A percentile compares a stretch with the other conserved stretches of the same genome.
These are phyloP conservation scores for Naganishia sp. DNA, from an alignment of 1,284 basidiomycete species.

Conservation along the genomic window DNA sequence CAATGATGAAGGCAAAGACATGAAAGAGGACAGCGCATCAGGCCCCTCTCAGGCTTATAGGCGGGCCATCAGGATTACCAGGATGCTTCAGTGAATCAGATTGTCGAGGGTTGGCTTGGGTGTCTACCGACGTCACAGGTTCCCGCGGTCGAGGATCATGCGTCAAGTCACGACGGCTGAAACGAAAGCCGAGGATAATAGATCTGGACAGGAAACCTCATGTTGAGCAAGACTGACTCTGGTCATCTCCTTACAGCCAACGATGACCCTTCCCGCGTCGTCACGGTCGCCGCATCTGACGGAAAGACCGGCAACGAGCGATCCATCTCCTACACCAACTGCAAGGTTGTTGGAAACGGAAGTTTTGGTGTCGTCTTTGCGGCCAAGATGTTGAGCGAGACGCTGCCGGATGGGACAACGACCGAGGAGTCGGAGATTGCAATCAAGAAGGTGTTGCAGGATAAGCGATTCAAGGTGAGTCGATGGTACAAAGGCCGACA, in stretches of 20 bases:
- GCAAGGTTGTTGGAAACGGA: conserved; percentile 98
- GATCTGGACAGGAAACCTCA: too few relatives aligned
- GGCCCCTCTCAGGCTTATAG: too few relatives aligned
- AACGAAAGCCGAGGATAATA: too few relatives aligned
- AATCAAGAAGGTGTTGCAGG: conserved; percentile 99
- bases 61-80: too few relatives aligned
- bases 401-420: conserved; percentile 46
- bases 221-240: conserved; percentile 38
- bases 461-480: conserved; percentile 98
- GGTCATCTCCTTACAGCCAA: conserved; percentile 40
- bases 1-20: too few relatives aligned
- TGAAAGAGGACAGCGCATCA: too few relatives aligned
- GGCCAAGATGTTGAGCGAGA: conserved; percentile 58
- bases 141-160: too few relatives aligned
- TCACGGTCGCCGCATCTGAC: conserved; percentile 91
- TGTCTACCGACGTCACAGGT: too few relatives aligned
- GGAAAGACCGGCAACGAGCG: conserved; percentile 87
- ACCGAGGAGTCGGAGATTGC: conserved; percentile 87
- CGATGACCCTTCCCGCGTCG: conserved; percentile 92
- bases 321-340: conserved; percentile 92
- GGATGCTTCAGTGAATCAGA: too few relatives aligned
- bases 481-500: conserved; percentile 7
- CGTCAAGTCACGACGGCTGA: too few relatives aligned
- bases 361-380: conserved; percentile 98
- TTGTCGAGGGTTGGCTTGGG: too few relatives aligned